A percentile compares a stretch with the other conserved stretches of the same genome.
Evolutionary conservation across 257 asterid genomes (phyloP).

Genomic region (Nicotiana tabacum): DNA sequence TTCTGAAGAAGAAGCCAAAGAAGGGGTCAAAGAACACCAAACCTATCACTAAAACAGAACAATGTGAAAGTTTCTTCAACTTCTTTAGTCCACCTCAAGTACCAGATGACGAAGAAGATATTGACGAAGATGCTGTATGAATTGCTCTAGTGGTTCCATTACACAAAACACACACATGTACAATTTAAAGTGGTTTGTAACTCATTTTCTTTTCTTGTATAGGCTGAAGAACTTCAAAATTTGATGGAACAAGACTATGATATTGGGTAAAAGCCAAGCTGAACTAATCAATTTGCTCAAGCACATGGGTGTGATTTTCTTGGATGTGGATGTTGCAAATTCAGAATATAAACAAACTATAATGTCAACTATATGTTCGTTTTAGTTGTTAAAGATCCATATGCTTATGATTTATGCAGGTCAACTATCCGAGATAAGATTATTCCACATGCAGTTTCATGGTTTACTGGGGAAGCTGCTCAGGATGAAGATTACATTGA

Average conservation of each 20-base stretch:
- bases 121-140: slow-evolving; percentile 11
- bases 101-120: slow-evolving; percentile 4
- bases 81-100: slow-evolving; percentile 10
- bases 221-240: slow-evolving; percentile 20
- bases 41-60: slow-evolving; percentile 6
- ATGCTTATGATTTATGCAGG: neutral
- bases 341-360: neutral
- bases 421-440: slow-evolving; percentile 14
- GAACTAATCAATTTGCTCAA: neutral
- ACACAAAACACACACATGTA: neutral
- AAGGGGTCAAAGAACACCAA: neutral
- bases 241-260: slow-evolving; percentile 2
- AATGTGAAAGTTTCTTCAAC: slow-evolving; percentile 11
- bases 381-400: neutral
- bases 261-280: slow-evolving; percentile 11
- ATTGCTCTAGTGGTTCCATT: neutral
- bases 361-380: neutral
- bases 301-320: neutral
- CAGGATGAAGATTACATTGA: slow-evolving; percentile 1
- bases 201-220: neutral
- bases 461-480: slow-evolving; percentile 21
- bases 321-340: neutral
- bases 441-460: slow-evolving; percentile 15
- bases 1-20: neutral
- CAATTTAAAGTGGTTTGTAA: neutral